Conservation (phyloP, 2,329 filamentous ascomycete species). For the Colletotrichum noveboracense region DNA sequence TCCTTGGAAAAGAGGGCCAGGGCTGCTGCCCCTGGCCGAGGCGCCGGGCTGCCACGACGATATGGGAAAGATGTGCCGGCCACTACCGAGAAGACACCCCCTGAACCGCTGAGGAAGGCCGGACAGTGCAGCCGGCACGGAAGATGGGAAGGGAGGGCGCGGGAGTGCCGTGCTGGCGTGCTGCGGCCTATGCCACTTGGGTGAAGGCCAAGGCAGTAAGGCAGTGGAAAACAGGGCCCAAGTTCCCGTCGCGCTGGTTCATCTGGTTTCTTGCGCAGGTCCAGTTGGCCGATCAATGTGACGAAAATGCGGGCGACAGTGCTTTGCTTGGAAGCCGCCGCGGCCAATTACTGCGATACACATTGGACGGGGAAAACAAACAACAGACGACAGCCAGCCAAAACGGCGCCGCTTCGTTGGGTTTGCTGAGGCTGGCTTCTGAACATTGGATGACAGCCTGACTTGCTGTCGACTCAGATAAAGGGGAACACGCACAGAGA, state of each 20-base stretch:
- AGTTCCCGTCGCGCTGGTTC: conserved; percentile 14
- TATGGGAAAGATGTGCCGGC: conserved; percentile 17
- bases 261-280: not conserved
- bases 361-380: not conserved
- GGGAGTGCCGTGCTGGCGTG: conserved; percentile 13
- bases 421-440: not conserved
- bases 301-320: not conserved
- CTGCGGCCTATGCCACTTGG: conserved; percentile 5
- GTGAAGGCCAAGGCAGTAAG: not conserved
- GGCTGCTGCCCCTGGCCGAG: not conserved
- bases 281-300: conserved; percentile 8
- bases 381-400: not conserved
- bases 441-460: not conserved
- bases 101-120: not conserved
- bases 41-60: not conserved
- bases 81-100: conserved; percentile 6
- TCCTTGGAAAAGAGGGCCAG: not conserved
- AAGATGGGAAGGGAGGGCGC: conserved; percentile 9
- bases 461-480: not conserved
- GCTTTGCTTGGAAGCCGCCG: not conserved
- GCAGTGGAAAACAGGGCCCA: not conserved
- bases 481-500: not conserved
- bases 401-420: not conserved
- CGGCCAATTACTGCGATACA: not conserved
- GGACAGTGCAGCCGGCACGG: conserved; percentile 11